Evolutionary conservation across 225 moss, liverwort and hornwort genomes (phyloP).

Genomic region (Bryum argenteum): DNA sequence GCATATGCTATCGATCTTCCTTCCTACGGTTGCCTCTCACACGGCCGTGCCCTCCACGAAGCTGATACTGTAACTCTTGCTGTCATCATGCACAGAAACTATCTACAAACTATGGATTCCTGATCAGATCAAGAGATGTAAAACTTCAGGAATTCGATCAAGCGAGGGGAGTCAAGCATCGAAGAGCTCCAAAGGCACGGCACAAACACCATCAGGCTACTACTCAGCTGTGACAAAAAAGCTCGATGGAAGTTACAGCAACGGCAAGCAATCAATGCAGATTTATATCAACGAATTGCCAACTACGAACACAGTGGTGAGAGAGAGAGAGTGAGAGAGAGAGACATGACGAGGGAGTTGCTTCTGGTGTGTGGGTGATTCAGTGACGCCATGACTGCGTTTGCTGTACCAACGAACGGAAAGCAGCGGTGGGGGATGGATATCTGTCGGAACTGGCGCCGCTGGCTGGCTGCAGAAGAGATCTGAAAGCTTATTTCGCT

Average conservation of each 20-base stretch:
- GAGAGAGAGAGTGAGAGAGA: background rate
- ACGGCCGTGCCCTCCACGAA: conserved; percentile 42
- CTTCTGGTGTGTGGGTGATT: background rate
- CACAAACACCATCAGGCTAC: conserved; percentile 49
- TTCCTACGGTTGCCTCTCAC: conserved; percentile 41
- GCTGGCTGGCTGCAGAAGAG: conserved; percentile 28
- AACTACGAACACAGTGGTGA: conserved; percentile 13
- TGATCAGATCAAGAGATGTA: conserved; percentile 36
- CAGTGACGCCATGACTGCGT: conserved; percentile 21
- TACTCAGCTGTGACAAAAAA: conserved; percentile 2
- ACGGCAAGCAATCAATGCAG: background rate
- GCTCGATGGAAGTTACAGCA: conserved; percentile 12
- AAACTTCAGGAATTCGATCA: conserved; percentile 47
- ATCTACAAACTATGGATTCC: too few relatives aligned
- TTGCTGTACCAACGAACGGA: conserved; percentile 15
- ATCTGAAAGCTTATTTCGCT: conserved; percentile 26
- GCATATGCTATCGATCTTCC: background rate
- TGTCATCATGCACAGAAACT: conserved; percentile 28
- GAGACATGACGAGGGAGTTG: conserved; percentile 8
- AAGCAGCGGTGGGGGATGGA: conserved; percentile 3
- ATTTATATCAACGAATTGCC: conserved; percentile 29
- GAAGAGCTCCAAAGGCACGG: conserved; percentile 21
- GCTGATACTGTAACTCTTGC: background rate
- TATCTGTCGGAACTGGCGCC: conserved; percentile 26
- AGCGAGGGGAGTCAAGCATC: conserved; percentile 34